Conservation (phyloP, 805 yeast genomes). For the Kazachstania psychrophila region DNA sequence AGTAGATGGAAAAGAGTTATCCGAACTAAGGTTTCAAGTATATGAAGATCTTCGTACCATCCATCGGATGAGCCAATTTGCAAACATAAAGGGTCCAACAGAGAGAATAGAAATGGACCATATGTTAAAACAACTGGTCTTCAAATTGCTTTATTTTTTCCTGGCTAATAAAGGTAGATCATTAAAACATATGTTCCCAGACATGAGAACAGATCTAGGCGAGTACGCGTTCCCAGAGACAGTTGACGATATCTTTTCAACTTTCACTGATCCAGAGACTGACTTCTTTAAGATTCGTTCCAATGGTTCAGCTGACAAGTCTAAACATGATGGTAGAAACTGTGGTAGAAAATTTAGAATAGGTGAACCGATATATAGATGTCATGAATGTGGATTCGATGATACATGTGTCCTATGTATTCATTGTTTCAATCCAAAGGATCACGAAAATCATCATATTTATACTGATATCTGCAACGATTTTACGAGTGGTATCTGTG, state of each 20-base stretch:
- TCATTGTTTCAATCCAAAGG: slow-evolving; percentile 59
- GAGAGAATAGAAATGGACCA: slow-evolving; percentile 25
- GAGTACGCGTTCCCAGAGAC: too few species aligned
- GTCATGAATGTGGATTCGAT: slow-evolving; percentile 69
- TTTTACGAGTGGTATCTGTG: slow-evolving; percentile 51
- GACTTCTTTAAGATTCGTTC: slow-evolving; percentile 11
- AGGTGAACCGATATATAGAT: slow-evolving; percentile 63
- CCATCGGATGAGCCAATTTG: slow-evolving; percentile 15
- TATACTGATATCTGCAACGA: slow-evolving; percentile 41
- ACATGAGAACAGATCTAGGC: slow-evolving; percentile 14
- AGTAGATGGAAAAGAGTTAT: too few species aligned
- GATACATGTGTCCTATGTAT: slow-evolving; percentile 71
- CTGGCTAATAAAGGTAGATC: slow-evolving; percentile 34
- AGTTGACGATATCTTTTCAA: slow-evolving; percentile 12
- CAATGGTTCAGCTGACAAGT: too few species aligned
- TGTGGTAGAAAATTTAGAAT: slow-evolving; percentile 56
- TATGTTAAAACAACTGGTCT: slow-evolving; percentile 16
- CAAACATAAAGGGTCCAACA: slow-evolving; percentile 19
- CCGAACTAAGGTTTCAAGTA: slow-evolving; percentile 2
- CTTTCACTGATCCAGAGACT: slow-evolving; percentile 6
- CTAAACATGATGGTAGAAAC: slow-evolving; percentile 50
- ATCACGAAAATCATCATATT: slow-evolving; percentile 61
- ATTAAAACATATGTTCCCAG: slow-evolving; percentile 28
- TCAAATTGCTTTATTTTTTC: slow-evolving; percentile 27
- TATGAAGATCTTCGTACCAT: slow-evolving; percentile 12